Evolutionary conservation across 768 basidiomycete genomes (phyloP), one percentile per base, ranked within the genome.

Genomic region (Suillus discolor): DNA sequence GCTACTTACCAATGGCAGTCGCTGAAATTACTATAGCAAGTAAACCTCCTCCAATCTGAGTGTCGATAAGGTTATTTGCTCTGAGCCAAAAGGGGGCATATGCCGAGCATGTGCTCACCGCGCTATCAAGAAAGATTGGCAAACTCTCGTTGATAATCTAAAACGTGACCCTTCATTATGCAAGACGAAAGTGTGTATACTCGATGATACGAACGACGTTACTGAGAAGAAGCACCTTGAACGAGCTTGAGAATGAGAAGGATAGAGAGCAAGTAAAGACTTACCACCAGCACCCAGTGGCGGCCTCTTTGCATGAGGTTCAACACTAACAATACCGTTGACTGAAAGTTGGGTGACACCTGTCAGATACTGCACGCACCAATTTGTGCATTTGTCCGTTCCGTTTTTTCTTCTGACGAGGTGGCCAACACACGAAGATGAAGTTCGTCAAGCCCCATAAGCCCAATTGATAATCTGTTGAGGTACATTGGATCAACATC

Each of bases 401-500:
- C 92, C 25, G 71, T 80, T 6, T 78, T 67, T 72, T 94, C 84
- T 20, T 92, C 91, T 0, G 93, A 95, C 8, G 93, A 92, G 2
- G 88, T 84, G 0, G 93, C 83, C 47, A 97, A 82, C 5, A 97
- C 96, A 18, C 94, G 87, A 6, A 97, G 84, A 71, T 97, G 93
- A 18, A 97, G 85, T 67, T 94, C 93, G 68, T 97, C 95, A 20
- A 96, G 84, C 1, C 96, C 96, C 96, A 97, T 97, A 31, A 97
- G 82, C 1, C 94, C 96, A 39, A 97, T 86, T 0, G 96, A 96
- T 62, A 97, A 79, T 4, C 94, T 95, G 1, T 6, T 6, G n/a
- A 74, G 16, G 59, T 62, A 0, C 53, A 2, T 36, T 0, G 2
- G n/a, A 25, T 28, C 31, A 15, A 28, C 44, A 18, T 51, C 39